Evolutionary conservation across 148 eudicot species (phyloP).

Genomic region (Nepenthes mirabilis): DNA sequence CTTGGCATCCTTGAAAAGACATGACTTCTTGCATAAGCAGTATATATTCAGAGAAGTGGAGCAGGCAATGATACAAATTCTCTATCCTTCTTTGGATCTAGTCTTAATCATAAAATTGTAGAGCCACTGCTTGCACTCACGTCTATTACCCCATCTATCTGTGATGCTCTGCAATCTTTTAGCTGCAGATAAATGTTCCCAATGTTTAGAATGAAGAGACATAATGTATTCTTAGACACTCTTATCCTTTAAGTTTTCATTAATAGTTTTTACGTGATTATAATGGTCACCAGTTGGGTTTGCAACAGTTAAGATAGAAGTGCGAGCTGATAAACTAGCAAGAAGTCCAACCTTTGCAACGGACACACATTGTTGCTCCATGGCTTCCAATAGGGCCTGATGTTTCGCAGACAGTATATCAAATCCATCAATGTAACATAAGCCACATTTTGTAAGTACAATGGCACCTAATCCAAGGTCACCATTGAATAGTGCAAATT

Average conservation of each 20-base stretch:
- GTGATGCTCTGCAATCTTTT: conserved; percentile 53
- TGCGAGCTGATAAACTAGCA: conserved; percentile 94
- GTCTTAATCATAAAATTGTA: conserved; percentile 57
- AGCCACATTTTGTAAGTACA: conserved; percentile 93
- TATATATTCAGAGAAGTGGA: conserved; percentile 76
- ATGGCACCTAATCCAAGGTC: conserved; percentile 55
- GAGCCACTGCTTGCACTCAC: conserved; percentile 29
- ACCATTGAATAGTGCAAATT: too few relatives aligned
- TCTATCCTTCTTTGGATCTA: conserved; percentile 59
- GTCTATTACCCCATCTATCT: conserved; percentile 20
- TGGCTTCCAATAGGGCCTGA: conserved; percentile 96
- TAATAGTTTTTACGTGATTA: conserved; percentile 94
- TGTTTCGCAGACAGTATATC: conserved; percentile 98
- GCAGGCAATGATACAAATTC: conserved; percentile 81
- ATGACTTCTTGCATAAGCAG: conserved; percentile 80
- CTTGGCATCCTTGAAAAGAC: conserved; percentile 77
- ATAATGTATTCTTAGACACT: conserved; percentile 92
- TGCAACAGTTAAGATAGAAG: conserved; percentile 95
- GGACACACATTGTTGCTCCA: conserved; percentile 99
- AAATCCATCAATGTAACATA: conserved; percentile 96
- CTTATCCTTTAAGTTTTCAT: conserved; percentile 94
- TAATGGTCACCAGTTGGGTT: conserved; percentile 97
- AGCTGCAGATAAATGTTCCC: conserved; percentile 48
- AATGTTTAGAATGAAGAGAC: conserved; percentile 78
- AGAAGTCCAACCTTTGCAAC: conserved; percentile 98